A percentile compares a stretch with the other conserved stretches of the same genome.
Conservation (phyloP, 2,329 filamentous ascomycete genomes). For the Leptoxyphium fumago region DNA sequence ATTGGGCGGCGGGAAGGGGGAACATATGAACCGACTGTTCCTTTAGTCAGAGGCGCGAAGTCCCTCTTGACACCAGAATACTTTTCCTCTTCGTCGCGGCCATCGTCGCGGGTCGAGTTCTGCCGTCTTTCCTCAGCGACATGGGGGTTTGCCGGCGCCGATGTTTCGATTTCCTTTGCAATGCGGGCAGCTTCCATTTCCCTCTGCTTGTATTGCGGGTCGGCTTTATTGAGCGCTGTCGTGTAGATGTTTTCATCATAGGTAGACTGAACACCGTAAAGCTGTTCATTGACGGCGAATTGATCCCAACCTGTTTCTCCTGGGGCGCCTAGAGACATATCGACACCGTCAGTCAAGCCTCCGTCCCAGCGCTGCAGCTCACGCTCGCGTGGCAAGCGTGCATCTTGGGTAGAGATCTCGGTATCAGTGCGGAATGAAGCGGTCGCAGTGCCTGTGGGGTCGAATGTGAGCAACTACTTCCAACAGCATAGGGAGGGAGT, state of each 20-base stretch:
- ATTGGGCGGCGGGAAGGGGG: slow-evolving; percentile 78
- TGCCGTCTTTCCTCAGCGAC: slow-evolving; percentile 73
- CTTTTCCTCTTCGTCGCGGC: slow-evolving; percentile 83
- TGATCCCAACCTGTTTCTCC: slow-evolving; percentile 61
- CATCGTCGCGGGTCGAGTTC: slow-evolving; percentile 47
- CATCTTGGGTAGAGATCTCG: slow-evolving; percentile 65
- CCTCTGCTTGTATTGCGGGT: slow-evolving; percentile 67
- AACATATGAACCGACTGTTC: slow-evolving; percentile 62
- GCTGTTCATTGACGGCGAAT: slow-evolving; percentile 74
- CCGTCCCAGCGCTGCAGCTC: slow-evolving; percentile 71
- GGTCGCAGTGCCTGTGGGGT: slow-evolving; percentile 40
- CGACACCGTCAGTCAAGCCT: slow-evolving; percentile 40
- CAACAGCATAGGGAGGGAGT: neutral
- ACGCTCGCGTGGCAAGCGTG: slow-evolving; percentile 48
- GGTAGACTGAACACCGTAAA: slow-evolving; percentile 76
- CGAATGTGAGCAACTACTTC: neutral
- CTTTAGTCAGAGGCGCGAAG: slow-evolving; percentile 50
- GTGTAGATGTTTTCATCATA: slow-evolving; percentile 95
- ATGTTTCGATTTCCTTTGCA: slow-evolving; percentile 78
- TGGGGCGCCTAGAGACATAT: slow-evolving; percentile 47
- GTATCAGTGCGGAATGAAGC: slow-evolving; percentile 70
- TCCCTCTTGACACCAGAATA: slow-evolving; percentile 82
- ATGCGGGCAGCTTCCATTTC: slow-evolving; percentile 67
- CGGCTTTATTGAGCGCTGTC: slow-evolving; percentile 69
- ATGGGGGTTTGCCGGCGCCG: slow-evolving; percentile 59